Evolutionary conservation across 2,329 filamentous ascomycete species (phyloP), one percentile per base, ranked within the genome.

Genomic region (Xylariaceae sp.): DNA sequence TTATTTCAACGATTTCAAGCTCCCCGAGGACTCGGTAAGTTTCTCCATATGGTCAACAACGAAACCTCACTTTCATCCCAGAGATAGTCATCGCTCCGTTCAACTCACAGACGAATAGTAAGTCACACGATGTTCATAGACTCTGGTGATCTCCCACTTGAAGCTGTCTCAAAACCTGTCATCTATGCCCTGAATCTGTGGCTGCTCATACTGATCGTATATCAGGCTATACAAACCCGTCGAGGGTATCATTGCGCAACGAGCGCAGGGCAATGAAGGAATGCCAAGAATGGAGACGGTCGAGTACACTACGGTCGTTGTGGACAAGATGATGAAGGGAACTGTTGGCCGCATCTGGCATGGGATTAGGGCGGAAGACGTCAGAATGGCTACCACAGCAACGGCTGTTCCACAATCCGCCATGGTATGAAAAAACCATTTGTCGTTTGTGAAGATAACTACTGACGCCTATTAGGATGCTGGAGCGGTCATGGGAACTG

Each of bases 1-100:
- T 4, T 66, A 63, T 18, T 66, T 66, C 12, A 58, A 49, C 4
- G 59, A 65, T 17, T 60, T 64, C n/a, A 52, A 55, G 34, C 55
- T 66, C 10, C 60, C 59, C 0, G 13, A 31, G 11, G 2, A 55
- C 33, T 66, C 58, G 50, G 54, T 56, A 41, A 5, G 53, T 31
- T 19, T 22, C 5, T 14, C 4, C 22, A 31, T 13, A 5, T 12
- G 22, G 5, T 5, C 19, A 6, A 10, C n/a, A 18, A n/a, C 12
- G 33, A n/a, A 42, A 28, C 31, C 31, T 17, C 12, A 6, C 13
- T 9, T 2, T 31, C 3, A 22, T 45, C 2, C 14, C 18, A 31
- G 13, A 14, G 31, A n/a, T 39, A 4, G n/a, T 13, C 33, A 18
- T 38, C n/a, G 7, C 12, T 18, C 31, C 14, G 9, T 22, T 13